Evolutionary conservation across 495 filamentous ascomycete genomes (phyloP).

Genomic region (Coniosporium apollinis): DNA sequence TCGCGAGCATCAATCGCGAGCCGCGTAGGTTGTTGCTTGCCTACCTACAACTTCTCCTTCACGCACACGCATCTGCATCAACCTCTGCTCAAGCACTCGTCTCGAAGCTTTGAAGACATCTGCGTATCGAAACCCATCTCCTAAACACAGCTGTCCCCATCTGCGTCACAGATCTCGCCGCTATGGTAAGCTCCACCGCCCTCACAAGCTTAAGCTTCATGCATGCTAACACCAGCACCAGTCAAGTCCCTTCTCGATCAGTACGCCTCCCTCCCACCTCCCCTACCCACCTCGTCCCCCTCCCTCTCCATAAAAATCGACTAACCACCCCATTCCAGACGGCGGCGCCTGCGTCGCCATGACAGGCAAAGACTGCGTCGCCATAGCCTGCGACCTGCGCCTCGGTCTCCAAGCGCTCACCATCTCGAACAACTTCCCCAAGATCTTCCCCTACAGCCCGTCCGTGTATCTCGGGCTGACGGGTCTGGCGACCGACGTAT

Average conservation of each 20-base stretch:
- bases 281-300: conserved; percentile 1
- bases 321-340: conserved; percentile 42
- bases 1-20: no score
- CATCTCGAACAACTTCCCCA: conserved; percentile 98
- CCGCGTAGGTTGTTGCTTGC: no score
- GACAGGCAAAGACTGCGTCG: conserved; percentile 98
- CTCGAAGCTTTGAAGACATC: no score
- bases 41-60: no score
- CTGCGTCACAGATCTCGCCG: background rate
- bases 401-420: conserved; percentile 93
- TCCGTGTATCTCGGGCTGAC: conserved; percentile 94
- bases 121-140: no score
- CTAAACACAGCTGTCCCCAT: no score
- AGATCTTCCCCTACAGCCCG: conserved; percentile 89
- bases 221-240: conserved; percentile 3
- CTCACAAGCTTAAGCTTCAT: background rate
- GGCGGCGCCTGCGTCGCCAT: conserved; percentile 94
- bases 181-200: background rate
- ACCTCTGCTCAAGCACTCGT: no score
- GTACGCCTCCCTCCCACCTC: conserved; percentile 31
- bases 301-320: conserved; percentile 7
- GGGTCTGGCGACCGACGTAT: conserved; percentile 88
- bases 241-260: conserved; percentile 63
- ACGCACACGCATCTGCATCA: no score
- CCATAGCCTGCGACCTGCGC: conserved; percentile 96